These are phyloP conservation scores for Verticillium longisporum DNA, from an alignment of 2,329 filamentous ascomycete genomes.

Conservation along the genomic window DNA sequence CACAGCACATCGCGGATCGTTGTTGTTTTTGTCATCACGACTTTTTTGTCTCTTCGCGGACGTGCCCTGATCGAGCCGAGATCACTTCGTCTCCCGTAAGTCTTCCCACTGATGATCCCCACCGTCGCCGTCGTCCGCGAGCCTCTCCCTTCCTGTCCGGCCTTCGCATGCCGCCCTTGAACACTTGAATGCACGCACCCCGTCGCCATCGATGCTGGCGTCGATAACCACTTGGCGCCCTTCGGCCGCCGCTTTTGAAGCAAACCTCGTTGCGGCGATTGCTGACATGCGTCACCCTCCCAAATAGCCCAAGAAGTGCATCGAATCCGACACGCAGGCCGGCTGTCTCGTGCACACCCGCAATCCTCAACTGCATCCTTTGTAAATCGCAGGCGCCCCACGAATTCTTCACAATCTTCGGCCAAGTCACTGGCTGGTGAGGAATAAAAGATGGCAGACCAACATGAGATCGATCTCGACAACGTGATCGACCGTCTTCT, in stretches of 20 bases:
- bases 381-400: conserved; percentile 4
- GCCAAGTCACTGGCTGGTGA: conserved; percentile 36
- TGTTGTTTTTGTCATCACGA: neutral
- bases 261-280: neutral
- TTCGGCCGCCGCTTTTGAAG: neutral
- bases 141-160: conserved; percentile 1
- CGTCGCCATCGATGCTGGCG: neutral
- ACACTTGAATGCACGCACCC: neutral
- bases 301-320: conserved; percentile 12
- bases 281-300: neutral
- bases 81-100: conserved; percentile 10
- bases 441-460: conserved; percentile 50
- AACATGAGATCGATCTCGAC: conserved; percentile 93
- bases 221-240: neutral
- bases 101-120: conserved; percentile 1
- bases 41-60: conserved; percentile 4
- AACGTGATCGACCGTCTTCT: conserved; percentile 98
- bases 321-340: conserved; percentile 8
- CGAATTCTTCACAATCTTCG: conserved; percentile 20
- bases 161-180: neutral
- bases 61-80: conserved; percentile 9
- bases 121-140: conserved; percentile 1
- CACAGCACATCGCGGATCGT: neutral
- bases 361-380: conserved; percentile 8
- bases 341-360: neutral